A percentile compares a stretch with the other conserved stretches of the same genome.
Conservation (phyloP, 2,329 filamentous ascomycete genomes). For the Eurotiales sp. region DNA sequence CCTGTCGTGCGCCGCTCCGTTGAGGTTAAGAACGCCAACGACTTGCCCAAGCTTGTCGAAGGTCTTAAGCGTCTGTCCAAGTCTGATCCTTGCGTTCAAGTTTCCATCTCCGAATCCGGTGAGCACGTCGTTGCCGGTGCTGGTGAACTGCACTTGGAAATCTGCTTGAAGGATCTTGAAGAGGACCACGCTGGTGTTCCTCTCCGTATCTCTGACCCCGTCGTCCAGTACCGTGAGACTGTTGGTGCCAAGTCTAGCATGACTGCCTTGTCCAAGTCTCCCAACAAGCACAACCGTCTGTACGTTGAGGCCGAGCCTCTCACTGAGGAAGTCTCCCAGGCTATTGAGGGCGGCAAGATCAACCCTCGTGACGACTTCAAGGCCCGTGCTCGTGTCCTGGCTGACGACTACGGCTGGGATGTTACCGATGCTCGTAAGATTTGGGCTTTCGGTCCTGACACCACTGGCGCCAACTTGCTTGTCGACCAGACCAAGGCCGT, state of each 20-base stretch:
- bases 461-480: slow-evolving; percentile 94
- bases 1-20: slow-evolving; percentile 98
- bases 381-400: slow-evolving; percentile 89
- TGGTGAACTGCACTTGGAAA: slow-evolving; percentile 98
- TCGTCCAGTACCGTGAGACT: slow-evolving; percentile 98
- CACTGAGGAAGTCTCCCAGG: slow-evolving; percentile 82
- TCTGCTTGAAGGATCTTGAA: slow-evolving; percentile 99
- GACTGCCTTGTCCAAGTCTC: slow-evolving; percentile 96
- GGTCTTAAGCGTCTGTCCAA: slow-evolving; percentile 99
- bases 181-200: slow-evolving; percentile 98
- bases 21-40: slow-evolving; percentile 99
- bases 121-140: slow-evolving; percentile 99
- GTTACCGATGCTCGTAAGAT: slow-evolving; percentile 99
- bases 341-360: slow-evolving; percentile 91
- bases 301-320: slow-evolving; percentile 93
- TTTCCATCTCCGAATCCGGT: slow-evolving; percentile 82
- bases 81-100: slow-evolving; percentile 98
- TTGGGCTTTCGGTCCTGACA: slow-evolving; percentile 99
- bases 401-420: slow-evolving; percentile 98
- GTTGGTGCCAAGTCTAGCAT: slow-evolving; percentile 82
- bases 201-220: slow-evolving; percentile 95
- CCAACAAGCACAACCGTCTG: slow-evolving; percentile 99
- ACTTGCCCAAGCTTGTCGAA: slow-evolving; percentile 99
- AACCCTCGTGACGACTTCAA: slow-evolving; percentile 97
- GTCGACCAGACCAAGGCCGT: slow-evolving; percentile 99